Evolutionary conservation across 192 early-diverging fungal genomes (phyloP), one percentile per base, ranked within the genome.

Genomic region (Coemansia reversa): DNA sequence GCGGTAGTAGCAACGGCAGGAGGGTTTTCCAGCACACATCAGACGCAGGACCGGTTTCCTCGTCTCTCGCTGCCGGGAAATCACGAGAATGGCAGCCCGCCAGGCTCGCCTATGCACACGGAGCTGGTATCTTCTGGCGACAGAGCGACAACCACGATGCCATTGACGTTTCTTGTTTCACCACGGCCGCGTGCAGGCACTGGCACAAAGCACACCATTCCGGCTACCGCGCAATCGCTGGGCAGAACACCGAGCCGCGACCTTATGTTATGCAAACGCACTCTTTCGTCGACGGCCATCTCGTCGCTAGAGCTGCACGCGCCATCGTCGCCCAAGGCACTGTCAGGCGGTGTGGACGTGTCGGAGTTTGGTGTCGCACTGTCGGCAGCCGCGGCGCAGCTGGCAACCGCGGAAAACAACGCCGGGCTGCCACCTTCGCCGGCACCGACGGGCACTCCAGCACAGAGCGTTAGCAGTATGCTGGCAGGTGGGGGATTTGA

Each of bases 81-180:
- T 32, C 47, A 35, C 29, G 68, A 67, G 11, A 51, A 28, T 27
- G 29, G 69, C 58, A 62, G 65, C 33, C 59, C 72, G 24, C 58
- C 62, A 3, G 72, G 72, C 20, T 63, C 73, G 55, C 71, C 71
- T 3, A 67, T 65, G 30, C 65, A 58, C 19, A 50, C 60, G 32
- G 51, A 65, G 7, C 52, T 65, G 35, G 57, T 70, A 24, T 27
- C 66, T 19, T 45, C 52, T 20, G 63, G 54, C 50, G 72, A 62
- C 52, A 70, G 35, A 22, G 39, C 47, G 3, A 60, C 58, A 4
- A 52, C 55, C 5, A 28, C 63, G 2, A 63, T 65, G 54, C 77
- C 77, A 11, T 71, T 80, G 78, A 80, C 78, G 32, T 80, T 80
- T 52, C 27, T 80, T 42, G 78, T 80, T 28, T 80, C 78, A 19